Base-by-base conservation (phyloP, 805 yeast species). In the Vanderwaltozyma verrucispora region DNA sequence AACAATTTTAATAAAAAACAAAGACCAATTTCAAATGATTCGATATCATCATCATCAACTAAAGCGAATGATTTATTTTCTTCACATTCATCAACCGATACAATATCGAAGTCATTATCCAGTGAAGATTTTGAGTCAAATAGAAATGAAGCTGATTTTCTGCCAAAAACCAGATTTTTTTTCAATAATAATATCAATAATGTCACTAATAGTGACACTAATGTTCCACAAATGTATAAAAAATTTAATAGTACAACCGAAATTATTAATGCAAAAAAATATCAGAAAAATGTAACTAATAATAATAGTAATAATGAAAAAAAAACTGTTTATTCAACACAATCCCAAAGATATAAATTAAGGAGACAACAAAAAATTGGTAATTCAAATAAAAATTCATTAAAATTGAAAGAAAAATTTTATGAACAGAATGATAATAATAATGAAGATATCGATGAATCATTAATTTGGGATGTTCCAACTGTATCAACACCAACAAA, bases 381-480 rank as follows among this genome's bases (percentile, higher is more conserved):
- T 37, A 44, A 51, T 1, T 59, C 62, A 13, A 41, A 60, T 36
- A 54, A 64, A 32, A 44, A 54, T 13, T 45, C 62, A 7, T 48
- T 61, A 11, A 55, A 54, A 31, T 56, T 54, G 36, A 59, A 59
- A 32, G 71, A 67, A 38, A 53, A 60, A 41, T 60, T 48, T 39
- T 66, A 60, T 46, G 70, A 66, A 15, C 63, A 63, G 19, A 55
- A 51, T 21, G 59, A 43, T 30, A 21, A 38, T 16, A 33, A 42
- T 7, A 27, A 47, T 23, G 49, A 46, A 25, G 65, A 64, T 15
- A 57, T 62, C 21, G 65, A 59, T 28, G 65, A 62, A 33, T 53
- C 65, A 0, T 35, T 63, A 11, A 64, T 71, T 37, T 72, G 70
- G 65, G 72, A 72, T 44, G 72, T 73, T 4, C 78, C 78, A 2